phyloP scores from a whole-genome alignment of 306 rosid genomes.

The Pyrus communis region DNA sequence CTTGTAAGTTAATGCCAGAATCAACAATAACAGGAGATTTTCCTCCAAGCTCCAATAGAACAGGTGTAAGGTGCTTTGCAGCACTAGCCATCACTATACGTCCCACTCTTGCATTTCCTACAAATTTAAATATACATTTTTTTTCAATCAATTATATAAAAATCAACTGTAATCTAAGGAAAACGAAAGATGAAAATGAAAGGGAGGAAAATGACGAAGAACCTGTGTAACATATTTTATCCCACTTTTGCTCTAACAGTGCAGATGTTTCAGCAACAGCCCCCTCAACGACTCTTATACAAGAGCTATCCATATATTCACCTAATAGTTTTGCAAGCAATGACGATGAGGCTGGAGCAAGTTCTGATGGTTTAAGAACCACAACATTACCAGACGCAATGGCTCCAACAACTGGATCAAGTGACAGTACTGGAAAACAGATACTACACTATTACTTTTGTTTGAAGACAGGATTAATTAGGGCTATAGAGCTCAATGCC shows the following conservation, averaged over 20 bases:
- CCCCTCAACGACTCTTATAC: slow-evolving; percentile 81
- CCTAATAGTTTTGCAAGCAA: slow-evolving; percentile 60
- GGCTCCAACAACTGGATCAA: slow-evolving; percentile 95
- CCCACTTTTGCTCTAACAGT: slow-evolving; percentile 94
- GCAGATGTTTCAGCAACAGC: slow-evolving; percentile 77
- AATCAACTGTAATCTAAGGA: slow-evolving; percentile 1
- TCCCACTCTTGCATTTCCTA: slow-evolving; percentile 77
- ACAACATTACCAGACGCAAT: slow-evolving; percentile 95
- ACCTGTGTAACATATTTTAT: slow-evolving; percentile 98
- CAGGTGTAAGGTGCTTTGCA: slow-evolving; percentile 96
- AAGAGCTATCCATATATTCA: slow-evolving; percentile 70
- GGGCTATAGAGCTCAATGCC: background rate
- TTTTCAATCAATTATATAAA: background rate
- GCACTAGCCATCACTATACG: slow-evolving; percentile 96
- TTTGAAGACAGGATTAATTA: background rate
- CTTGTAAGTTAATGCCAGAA: slow-evolving; percentile 59
- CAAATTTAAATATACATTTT: background rate
- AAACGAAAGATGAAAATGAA: slow-evolving; percentile 10
- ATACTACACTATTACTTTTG: slow-evolving; percentile 3
- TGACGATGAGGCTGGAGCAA: slow-evolving; percentile 83
- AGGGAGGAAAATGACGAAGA: slow-evolving; percentile 6
- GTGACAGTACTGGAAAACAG: slow-evolving; percentile 66
- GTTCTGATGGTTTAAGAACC: slow-evolving; percentile 93
- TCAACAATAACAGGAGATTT: slow-evolving; percentile 87
- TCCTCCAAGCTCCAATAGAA: slow-evolving; percentile 96